A percentile compares a stretch with the other conserved stretches of the same genome.
These are phyloP conservation scores for Barnettozyma californica DNA, from an alignment of 805 yeast genomes.

Conservation along the genomic window DNA sequence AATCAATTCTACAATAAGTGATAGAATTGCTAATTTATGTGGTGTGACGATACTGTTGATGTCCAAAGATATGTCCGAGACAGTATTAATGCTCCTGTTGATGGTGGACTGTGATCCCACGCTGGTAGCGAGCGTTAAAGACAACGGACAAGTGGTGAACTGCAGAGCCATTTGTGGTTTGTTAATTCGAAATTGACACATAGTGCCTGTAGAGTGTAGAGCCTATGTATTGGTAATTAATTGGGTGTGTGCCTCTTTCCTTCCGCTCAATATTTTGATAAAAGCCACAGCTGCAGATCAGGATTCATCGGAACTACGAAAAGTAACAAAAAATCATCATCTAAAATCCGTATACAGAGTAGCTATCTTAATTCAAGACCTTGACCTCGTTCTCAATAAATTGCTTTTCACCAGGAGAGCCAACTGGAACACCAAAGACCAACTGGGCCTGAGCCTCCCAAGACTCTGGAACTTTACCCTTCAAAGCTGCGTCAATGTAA, in stretches of 20 bases:
- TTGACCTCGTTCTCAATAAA: conserved; percentile 39
- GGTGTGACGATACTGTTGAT: background rate
- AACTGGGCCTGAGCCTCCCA: conserved; percentile 46
- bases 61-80: background rate
- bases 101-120: background rate
- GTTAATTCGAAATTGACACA: conserved; percentile 1
- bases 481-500: conserved; percentile 35
- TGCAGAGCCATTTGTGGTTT: background rate
- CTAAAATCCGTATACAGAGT: background rate
- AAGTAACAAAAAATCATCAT: background rate
- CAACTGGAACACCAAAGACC: conserved; percentile 42
- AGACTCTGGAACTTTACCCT: conserved; percentile 35
- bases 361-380: conserved; percentile 21
- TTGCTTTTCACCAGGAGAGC: conserved; percentile 33
- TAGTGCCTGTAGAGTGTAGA: background rate
- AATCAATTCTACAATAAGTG: background rate
- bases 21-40: background rate
- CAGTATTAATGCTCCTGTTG: background rate
- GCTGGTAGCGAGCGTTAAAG: background rate
- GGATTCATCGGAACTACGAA: too few species aligned
- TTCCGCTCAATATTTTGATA: too few species aligned
- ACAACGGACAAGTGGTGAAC: background rate
- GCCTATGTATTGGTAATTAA: background rate
- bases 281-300: too few species aligned
- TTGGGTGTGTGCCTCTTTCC: too few species aligned